phyloP scores from a whole-genome alignment of 148 eudicot species.

The Rhododendron molle region DNA sequence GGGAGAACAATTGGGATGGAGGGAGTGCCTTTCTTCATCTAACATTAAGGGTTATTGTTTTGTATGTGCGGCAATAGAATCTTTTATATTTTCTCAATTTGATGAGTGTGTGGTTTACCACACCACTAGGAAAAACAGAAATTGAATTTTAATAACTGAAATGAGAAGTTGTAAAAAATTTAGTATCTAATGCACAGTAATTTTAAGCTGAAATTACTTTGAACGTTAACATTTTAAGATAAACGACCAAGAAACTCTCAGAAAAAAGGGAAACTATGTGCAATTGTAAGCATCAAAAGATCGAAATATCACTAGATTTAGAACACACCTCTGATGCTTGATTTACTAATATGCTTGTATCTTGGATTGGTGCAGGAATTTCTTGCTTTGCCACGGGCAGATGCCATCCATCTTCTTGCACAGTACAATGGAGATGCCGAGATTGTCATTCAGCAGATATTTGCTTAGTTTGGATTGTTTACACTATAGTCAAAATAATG shows the following conservation, averaged over 20 bases:
- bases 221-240: not conserved
- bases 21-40: not conserved
- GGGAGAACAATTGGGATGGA: not conserved
- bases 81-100: not conserved
- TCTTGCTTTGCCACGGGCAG: slow-evolving; percentile 85
- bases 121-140: not conserved
- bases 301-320: not conserved
- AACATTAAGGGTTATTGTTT: not conserved
- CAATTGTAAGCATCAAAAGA: not conserved
- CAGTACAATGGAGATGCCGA: slow-evolving; percentile 88
- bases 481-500: not conserved
- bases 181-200: too few species aligned
- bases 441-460: slow-evolving; percentile 78
- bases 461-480: slow-evolving; percentile 32
- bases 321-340: not conserved
- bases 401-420: slow-evolving; percentile 83
- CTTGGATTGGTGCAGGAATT: slow-evolving; percentile 60
- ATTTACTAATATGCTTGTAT: not conserved
- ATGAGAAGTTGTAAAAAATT: not conserved
- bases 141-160: not conserved
- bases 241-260: not conserved
- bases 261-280: not conserved
- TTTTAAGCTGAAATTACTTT: not conserved
- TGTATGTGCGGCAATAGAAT: not conserved
- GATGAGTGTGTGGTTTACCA: not conserved